Conservation (phyloP, 192 early-diverging fungal species). For the Backusella psychrophila region DNA sequence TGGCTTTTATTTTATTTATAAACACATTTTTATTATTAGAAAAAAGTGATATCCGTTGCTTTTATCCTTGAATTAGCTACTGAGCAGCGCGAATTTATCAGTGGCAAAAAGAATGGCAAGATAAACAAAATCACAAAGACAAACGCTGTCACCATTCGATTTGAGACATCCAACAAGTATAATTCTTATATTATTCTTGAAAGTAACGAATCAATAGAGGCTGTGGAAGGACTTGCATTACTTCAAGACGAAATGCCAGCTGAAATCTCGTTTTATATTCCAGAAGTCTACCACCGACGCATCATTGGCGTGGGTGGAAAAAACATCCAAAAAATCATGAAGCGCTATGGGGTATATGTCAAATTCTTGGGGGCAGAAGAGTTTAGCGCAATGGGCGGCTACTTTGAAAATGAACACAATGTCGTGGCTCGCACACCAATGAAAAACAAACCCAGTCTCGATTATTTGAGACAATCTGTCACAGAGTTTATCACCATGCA, state of each 20-base stretch:
- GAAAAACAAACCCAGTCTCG: constrained; percentile 67
- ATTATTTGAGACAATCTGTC: constrained; percentile 59
- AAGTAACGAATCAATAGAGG: constrained; percentile 43
- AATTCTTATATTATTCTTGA: constrained; percentile 72
- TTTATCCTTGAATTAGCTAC: constrained; percentile 71
- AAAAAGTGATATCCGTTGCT: constrained; percentile 52
- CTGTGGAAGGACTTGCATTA: constrained; percentile 61
- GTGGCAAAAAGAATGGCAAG: constrained; percentile 84
- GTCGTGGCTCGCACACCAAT: constrained; percentile 80
- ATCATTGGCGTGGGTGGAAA: constrained; percentile 84
- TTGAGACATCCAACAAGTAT: constrained; percentile 67
- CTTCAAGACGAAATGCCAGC: constrained; percentile 77
- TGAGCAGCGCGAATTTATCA: constrained; percentile 80
- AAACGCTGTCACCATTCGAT: constrained; percentile 58
- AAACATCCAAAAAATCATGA: constrained; percentile 86
- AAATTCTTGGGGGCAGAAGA: constrained; percentile 81
- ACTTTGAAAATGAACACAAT: constrained; percentile 78
- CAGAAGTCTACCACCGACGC: constrained; percentile 74
- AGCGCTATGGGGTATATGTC: constrained; percentile 78
- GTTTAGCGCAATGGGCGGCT: constrained; percentile 67
- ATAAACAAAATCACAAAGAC: constrained; percentile 79
- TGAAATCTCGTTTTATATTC: constrained; percentile 76
- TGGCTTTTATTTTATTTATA: not conserved
- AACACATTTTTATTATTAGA: constrained; percentile 21
- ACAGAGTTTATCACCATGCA: constrained; percentile 54